Evolutionary conservation across 352 stramenopile species (phyloP), one percentile per base, ranked within the genome.

Genomic region (Phytopythium sindhum): DNA sequence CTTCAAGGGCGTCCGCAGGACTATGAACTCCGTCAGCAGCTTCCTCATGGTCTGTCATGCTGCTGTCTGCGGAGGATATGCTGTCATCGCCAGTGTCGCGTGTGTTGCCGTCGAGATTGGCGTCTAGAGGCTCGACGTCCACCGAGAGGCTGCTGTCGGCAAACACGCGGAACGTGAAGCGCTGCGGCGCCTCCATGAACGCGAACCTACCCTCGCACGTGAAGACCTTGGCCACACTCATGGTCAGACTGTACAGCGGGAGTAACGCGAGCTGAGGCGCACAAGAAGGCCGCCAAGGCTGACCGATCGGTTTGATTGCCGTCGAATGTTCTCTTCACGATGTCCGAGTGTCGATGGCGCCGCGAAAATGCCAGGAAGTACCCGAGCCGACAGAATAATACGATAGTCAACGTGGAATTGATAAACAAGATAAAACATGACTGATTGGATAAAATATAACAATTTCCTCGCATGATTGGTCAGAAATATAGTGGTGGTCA

Each of bases 181-280:
- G 65, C 42, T 76, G 72, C 0, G 24, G 31, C 50, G 51, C 60
- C 8, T 60, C 63, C 24, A 80, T 28, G 45, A 78, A 77, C 21
- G 69, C 73, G 41, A 83, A 75, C 50, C 23, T 60, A 15, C 77
- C 77, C 39, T 80, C 64, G 48, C 70, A 80, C 60, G 72, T 66
- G 60, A 83, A 82, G 21, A 85, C 57, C 56, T 80, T 70, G 28
- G 61, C 52, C 1, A 61, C 44, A 28, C 56, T 52, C 56, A 61
- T 61, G 41, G 1, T 10, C 0, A 10, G 1, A 19, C 7, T 5
- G 14, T 28, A 9, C 6, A 15, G 5, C 33, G 37, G n/a, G 12
- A 29, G 28, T 23, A 21, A 14, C 19, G 19, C 56, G 41, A 35
- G 24, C 42, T 7, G 37, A 17, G 37, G 26, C 37, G 35, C 55